phyloP scores from a whole-genome alignment of 768 basidiomycete genomes.

The Leccinum rimulosum region DNA sequence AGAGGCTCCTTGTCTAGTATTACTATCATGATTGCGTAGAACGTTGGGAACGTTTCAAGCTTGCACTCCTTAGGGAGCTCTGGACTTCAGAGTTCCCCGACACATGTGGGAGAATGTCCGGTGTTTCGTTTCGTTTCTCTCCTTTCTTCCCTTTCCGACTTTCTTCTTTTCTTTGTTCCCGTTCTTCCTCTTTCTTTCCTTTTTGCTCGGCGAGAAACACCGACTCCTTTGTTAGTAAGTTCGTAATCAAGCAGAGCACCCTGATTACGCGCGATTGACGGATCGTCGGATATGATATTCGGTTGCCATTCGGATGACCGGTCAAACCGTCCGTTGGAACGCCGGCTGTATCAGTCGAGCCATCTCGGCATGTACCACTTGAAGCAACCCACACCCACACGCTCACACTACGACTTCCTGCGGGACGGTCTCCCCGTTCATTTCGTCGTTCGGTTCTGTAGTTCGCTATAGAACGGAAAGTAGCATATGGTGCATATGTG shows the following conservation, averaged over 20 bases:
- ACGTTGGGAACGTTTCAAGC: neutral
- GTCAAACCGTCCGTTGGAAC: neutral
- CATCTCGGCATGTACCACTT: conserved; percentile 4
- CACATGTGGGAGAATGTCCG: neutral
- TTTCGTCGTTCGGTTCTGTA: neutral
- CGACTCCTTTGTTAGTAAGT: conserved; percentile 3
- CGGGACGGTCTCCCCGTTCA: neutral
- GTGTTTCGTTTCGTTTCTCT: neutral
- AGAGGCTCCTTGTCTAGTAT: neutral
- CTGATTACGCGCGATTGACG: conserved; percentile 9
- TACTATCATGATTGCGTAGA: neutral
- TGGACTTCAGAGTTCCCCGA: neutral
- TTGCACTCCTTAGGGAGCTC: neutral
- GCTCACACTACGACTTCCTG: neutral
- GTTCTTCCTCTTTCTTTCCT: neutral
- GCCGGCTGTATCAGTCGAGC: conserved; percentile 6
- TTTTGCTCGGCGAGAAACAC: neutral
- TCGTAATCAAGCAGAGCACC: neutral
- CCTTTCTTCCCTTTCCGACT: neutral
- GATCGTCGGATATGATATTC: conserved; percentile 6
- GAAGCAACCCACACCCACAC: neutral
- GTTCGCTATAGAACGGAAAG: neutral
- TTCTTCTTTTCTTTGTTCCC: neutral
- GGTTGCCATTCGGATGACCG: conserved; percentile 2
- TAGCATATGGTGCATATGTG: neutral